Base-by-base conservation (phyloP, 495 filamentous ascomycete species). In the Xylona heveae region DNA sequence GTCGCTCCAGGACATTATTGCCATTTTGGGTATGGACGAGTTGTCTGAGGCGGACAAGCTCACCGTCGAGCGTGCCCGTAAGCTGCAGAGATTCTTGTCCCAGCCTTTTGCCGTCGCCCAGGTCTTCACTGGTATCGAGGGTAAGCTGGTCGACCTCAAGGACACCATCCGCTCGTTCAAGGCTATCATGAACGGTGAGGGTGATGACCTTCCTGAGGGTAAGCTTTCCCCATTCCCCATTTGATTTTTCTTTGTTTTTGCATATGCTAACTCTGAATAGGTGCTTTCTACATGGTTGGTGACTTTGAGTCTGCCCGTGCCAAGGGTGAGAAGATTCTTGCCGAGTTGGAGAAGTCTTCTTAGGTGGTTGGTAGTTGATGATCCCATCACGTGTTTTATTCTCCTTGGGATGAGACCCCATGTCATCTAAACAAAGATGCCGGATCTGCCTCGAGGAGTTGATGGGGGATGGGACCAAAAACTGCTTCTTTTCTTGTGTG, bases 1-100 rank as follows among this genome's bases (percentile, higher is more conserved):
- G 78, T 94, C 85, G 36, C 78, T 97, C 40, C 88, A 97, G 60
- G 88, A 97, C 69, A 97, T 97, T 71, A 97, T 97, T 69, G 88
- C 88, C 62, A 97, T 97, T 78, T 59, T 95, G 52, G 88, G 88
- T 73, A 94, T 95, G 90, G 90, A 97, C 63, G 90, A 97, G 57
- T 62, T 95, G 58, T 93, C 84, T 42, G 90, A 94, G 66, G 74
- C 78, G 46, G 90, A 97, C 57, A 95, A 97, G 76, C 71, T 97
- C 46, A 95, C 90, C 43, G 88, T 97, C 70, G 88, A 97, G 75
- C 90, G 88, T 68, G 88, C 88, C 50, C 83, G 88, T 65, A 95
- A 95, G 70, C 68, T 97, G 54, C 90, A 97, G 66, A 78, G 88
- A 71, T 97, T 97, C 81, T 64, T 97, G 66, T 77, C 68, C 57